phyloP scores from a whole-genome alignment of 2,329 filamentous ascomycete genomes.

The Arachnopeziza araneosa region DNA sequence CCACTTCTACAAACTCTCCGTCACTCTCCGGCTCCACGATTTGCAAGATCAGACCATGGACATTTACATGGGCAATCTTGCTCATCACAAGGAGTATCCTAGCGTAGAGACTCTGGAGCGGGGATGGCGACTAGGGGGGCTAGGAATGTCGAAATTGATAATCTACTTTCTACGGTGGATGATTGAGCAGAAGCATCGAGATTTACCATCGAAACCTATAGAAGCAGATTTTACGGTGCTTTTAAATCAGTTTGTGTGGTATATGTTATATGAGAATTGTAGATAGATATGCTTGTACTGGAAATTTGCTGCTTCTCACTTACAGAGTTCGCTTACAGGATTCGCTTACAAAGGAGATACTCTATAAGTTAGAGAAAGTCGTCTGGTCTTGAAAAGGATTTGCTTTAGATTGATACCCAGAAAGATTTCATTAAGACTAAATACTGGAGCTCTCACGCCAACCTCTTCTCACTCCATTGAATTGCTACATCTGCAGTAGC shows the following conservation, averaged over 20 bases:
- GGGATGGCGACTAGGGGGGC: background rate
- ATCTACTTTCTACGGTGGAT: background rate
- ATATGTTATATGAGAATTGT: background rate
- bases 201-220: too few relatives aligned
- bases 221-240: too few relatives aligned
- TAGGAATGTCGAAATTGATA: background rate
- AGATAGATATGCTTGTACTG: background rate
- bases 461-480: conserved; percentile 23
- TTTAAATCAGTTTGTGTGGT: too few relatives aligned
- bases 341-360: background rate
- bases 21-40: background rate
- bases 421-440: background rate
- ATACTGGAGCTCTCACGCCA: conserved; percentile 4
- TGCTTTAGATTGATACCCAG: background rate
- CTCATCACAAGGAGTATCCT: background rate
- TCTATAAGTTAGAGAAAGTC: background rate
- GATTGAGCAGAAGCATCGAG: background rate
- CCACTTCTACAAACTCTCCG: background rate
- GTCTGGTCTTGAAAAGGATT: background rate
- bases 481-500: conserved; percentile 42
- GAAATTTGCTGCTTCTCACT: background rate
- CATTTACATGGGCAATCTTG: background rate
- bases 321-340: too few relatives aligned
- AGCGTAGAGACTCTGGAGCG: background rate
- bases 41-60: background rate